Evolutionary conservation across 495 filamentous ascomycete species (phyloP).

Genomic region (Aspergillus ostianus): DNA sequence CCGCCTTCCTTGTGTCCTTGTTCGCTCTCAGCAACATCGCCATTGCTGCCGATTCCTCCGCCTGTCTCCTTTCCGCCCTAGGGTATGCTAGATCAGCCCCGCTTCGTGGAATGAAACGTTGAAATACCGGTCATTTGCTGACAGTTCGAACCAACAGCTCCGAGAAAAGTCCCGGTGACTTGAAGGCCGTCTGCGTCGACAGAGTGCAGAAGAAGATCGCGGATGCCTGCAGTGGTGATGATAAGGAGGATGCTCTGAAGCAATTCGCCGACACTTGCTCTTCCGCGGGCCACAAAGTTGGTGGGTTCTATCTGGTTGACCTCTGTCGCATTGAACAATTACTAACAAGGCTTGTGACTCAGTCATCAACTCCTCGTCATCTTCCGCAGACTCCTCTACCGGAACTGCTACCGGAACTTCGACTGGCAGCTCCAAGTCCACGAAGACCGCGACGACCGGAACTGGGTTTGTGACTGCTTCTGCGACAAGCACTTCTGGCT

Average conservation of each 20-base stretch:
- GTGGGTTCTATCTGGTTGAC: conserved; percentile 21
- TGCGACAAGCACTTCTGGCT: conserved; percentile 12
- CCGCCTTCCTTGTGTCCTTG: conserved; percentile 31
- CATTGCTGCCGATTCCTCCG: conserved; percentile 26
- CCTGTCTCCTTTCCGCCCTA: conserved; percentile 37
- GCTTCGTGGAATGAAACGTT: not conserved
- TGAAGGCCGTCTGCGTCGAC: conserved; percentile 33
- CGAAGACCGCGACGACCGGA: conserved; percentile 9
- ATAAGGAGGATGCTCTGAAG: conserved; percentile 29
- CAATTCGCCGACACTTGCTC: conserved; percentile 34
- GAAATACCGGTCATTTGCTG: conserved; percentile 11
- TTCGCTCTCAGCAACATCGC: conserved; percentile 38
- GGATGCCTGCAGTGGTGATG: conserved; percentile 27
- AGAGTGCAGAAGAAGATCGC: conserved; percentile 31
- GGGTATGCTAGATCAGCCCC: conserved; percentile 27
- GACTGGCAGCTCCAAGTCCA: conserved; percentile 12
- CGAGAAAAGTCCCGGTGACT: conserved; percentile 29
- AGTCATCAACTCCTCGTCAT: conserved; percentile 12
- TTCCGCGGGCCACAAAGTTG: conserved; percentile 32
- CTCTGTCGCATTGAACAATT: not conserved
- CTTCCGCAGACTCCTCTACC: conserved; percentile 17
- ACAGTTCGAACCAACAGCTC: conserved; percentile 18
- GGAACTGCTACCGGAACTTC: conserved; percentile 17
- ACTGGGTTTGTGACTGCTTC: conserved; percentile 24
- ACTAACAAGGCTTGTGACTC: conserved; percentile 3